Conservation (phyloP, 257 asterid genomes). For the Solanum sitiens region DNA sequence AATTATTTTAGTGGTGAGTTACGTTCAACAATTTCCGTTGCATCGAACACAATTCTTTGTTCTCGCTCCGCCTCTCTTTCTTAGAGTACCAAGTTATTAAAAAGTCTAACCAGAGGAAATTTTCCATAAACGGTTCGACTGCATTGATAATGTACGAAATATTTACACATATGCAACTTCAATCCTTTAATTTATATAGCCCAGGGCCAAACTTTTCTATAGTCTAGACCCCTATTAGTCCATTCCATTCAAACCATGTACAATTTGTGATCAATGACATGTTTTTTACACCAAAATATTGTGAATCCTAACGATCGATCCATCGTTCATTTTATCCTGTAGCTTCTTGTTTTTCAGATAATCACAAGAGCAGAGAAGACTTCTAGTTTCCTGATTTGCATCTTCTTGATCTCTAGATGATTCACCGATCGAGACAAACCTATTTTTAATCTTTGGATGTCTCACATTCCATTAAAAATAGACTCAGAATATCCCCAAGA, state of each 20-base stretch:
- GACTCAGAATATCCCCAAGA: slow-evolving; percentile 30
- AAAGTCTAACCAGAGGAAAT: background rate
- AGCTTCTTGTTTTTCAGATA: background rate
- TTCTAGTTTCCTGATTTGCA: background rate
- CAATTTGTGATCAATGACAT: background rate
- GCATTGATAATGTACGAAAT: background rate
- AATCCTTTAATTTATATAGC: background rate
- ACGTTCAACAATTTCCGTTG: background rate
- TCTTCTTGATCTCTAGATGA: background rate
- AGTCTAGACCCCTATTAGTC: background rate
- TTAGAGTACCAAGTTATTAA: background rate
- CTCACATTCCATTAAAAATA: background rate
- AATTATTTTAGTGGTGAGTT: background rate
- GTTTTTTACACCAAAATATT: background rate
- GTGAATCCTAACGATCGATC: background rate
- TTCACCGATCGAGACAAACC: background rate
- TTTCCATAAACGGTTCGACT: background rate
- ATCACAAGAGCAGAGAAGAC: background rate
- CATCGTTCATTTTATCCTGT: background rate
- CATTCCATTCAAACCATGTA: background rate
- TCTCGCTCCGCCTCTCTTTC: background rate
- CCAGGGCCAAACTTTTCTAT: background rate
- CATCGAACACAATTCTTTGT: background rate
- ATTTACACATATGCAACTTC: background rate
- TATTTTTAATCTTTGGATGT: background rate